These are phyloP conservation scores for Globisporangium sylvaticum DNA, from an alignment of 352 stramenopile genomes.

Conservation along the genomic window DNA sequence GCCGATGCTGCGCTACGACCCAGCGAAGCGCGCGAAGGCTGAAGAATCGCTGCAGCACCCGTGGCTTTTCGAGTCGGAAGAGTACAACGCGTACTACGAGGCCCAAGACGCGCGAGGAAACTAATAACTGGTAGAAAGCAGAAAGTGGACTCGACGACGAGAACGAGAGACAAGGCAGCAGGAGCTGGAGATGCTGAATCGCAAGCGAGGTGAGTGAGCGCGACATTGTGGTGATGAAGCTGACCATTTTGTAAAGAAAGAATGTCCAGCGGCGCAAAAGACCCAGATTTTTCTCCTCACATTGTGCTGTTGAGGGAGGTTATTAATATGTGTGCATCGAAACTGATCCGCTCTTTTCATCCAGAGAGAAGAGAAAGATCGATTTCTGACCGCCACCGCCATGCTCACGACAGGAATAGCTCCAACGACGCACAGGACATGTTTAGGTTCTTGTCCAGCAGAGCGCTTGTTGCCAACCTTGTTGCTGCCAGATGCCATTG, in stretches of 20 bases:
- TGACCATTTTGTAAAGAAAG: neutral
- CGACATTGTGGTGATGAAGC: neutral
- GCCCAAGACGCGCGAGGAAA: slow-evolving; percentile 15
- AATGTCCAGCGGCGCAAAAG: neutral
- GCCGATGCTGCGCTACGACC: slow-evolving; percentile 91
- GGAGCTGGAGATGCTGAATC: neutral
- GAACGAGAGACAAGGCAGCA: neutral
- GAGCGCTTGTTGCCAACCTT: neutral
- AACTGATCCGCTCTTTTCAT: slow-evolving; percentile 3
- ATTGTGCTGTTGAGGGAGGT: neutral
- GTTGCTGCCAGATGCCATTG: neutral
- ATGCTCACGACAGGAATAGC: neutral
- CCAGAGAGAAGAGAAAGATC: neutral
- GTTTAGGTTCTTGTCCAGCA: slow-evolving; percentile 5
- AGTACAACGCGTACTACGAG: slow-evolving; percentile 14
- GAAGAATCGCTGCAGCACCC: slow-evolving; percentile 92
- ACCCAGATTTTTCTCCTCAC: neutral
- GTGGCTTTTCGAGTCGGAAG: slow-evolving; percentile 74
- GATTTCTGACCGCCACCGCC: neutral
- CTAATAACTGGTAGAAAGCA: neutral
- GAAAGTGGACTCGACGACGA: neutral
- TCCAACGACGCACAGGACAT: neutral
- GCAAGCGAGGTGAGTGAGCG: neutral
- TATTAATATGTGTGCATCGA: slow-evolving; percentile 4
- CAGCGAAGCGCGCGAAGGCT: slow-evolving; percentile 87